phyloP scores from a whole-genome alignment of 768 basidiomycete species.

The Chalciporus sphaerocephalus region DNA sequence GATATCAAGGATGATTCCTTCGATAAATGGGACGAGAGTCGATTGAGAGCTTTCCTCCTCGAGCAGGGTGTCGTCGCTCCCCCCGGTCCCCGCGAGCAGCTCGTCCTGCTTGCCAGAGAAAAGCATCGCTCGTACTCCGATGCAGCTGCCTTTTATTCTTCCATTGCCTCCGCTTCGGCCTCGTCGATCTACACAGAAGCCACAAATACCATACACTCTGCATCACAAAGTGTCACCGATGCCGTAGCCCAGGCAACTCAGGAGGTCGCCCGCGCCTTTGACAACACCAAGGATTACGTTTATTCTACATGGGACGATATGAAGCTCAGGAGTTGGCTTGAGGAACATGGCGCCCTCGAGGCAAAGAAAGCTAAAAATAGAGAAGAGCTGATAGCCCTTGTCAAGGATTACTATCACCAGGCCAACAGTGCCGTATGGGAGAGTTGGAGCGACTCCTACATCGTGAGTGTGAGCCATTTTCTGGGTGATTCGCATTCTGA shows the following conservation, averaged over 20 bases:
- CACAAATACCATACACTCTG: conserved; percentile 33
- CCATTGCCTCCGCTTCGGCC: conserved; percentile 43
- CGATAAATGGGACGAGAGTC: conserved; percentile 82
- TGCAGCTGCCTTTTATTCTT: conserved; percentile 55
- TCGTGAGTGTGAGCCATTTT: conserved; percentile 42
- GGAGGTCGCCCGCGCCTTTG: conserved; percentile 47
- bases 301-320: conserved; percentile 89
- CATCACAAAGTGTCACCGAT: conserved; percentile 39
- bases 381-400: conserved; percentile 63
- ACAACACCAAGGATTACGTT: conserved; percentile 79
- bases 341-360: conserved; percentile 68
- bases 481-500: not conserved
- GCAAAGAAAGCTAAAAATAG: conserved; percentile 51
- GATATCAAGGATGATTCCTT: conserved; percentile 58
- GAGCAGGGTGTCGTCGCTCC: conserved; percentile 86
- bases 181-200: conserved; percentile 51
- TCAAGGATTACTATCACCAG: conserved; percentile 63
- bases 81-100: conserved; percentile 71
- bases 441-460: conserved; percentile 82
- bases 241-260: conserved; percentile 50
- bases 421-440: conserved; percentile 68
- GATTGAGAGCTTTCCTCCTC: conserved; percentile 77
- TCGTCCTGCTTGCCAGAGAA: conserved; percentile 72
- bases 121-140: conserved; percentile 57
- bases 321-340: conserved; percentile 65